Evolutionary conservation across 306 rosid species (phyloP).

Genomic region (Quercus parvula): DNA sequence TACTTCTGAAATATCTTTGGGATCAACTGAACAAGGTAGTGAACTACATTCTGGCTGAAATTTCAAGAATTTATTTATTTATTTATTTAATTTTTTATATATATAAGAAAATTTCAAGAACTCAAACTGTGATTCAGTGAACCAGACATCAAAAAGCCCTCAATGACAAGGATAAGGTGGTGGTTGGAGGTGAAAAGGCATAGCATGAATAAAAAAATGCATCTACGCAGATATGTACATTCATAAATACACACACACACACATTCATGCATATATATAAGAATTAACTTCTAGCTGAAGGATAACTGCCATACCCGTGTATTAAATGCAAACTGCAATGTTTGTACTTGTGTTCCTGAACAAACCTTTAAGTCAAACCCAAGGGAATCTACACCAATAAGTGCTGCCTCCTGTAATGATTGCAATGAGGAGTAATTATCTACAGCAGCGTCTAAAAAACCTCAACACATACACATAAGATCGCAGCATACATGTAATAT

Average conservation of each 20-base stretch:
- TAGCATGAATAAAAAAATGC: background rate
- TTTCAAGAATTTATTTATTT: background rate
- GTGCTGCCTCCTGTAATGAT: slow-evolving; percentile 74
- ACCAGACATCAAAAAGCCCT: background rate
- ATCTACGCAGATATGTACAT: background rate
- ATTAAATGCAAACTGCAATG: slow-evolving; percentile 70
- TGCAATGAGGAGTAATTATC: slow-evolving; percentile 14
- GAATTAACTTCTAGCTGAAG: background rate
- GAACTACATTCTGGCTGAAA: background rate
- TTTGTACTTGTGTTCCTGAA: slow-evolving; percentile 88
- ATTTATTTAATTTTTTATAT: no score
- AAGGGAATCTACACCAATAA: slow-evolving; percentile 73
- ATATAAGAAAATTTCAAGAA: background rate
- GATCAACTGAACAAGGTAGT: background rate
- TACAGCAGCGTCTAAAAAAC: slow-evolving; percentile 5
- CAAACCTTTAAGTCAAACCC: slow-evolving; percentile 91
- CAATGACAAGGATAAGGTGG: background rate
- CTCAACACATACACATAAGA: background rate
- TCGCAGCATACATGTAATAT: background rate
- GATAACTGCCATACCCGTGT: slow-evolving; percentile 50
- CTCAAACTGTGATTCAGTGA: background rate
- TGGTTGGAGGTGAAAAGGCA: background rate
- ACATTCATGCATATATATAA: background rate
- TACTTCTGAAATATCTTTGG: background rate
- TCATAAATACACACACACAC: background rate